These are phyloP conservation scores for Tetragonia tetragonoides DNA, from an alignment of 148 eudicot genomes.

Conservation along the genomic window DNA sequence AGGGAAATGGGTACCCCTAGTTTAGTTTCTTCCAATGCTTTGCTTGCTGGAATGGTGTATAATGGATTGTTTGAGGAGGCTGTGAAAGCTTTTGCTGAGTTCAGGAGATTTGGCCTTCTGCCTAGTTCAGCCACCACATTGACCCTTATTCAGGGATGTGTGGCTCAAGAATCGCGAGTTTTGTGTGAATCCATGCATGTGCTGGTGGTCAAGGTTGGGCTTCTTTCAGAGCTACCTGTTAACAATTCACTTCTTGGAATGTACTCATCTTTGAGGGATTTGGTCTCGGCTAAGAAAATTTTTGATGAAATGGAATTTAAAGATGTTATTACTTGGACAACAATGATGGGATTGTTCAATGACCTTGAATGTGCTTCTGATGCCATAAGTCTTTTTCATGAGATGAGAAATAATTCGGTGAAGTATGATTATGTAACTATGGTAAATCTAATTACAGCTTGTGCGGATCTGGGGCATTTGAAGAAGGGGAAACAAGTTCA, in stretches of 20 bases:
- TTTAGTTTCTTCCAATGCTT: constrained; percentile 28
- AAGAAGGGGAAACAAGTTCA: constrained; percentile 24
- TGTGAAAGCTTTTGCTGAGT: constrained; percentile 7
- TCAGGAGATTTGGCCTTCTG: constrained; percentile 18
- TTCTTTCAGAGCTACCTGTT: constrained; percentile 12
- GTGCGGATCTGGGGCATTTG: constrained; percentile 19
- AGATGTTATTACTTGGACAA: constrained; percentile 25
- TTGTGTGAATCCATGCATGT: constrained; percentile 27
- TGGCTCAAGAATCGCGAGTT: constrained; percentile 9
- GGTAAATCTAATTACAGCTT: constrained; percentile 22
- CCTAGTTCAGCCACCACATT: constrained; percentile 17
- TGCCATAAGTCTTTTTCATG: constrained; percentile 11
- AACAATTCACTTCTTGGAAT: constrained; percentile 27
- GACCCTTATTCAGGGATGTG: constrained; percentile 22
- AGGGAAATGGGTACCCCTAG: constrained; percentile 16
- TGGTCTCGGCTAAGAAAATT: constrained; percentile 18
- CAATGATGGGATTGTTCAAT: constrained; percentile 18
- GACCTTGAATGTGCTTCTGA: constrained; percentile 16
- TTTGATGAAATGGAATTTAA: constrained; percentile 19
- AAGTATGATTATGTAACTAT: constrained; percentile 13
- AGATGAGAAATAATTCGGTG: constrained; percentile 3
- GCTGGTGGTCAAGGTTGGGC: constrained; percentile 17
- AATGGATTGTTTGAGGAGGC: constrained; percentile 25
- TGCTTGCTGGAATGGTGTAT: constrained; percentile 25
- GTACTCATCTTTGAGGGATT: constrained; percentile 25